Percentiles rank a stretch among this genome's conserved stretches.
Conservation (phyloP, 1,284 basidiomycete genomes). For the Papiliotrema flavescens region DNA sequence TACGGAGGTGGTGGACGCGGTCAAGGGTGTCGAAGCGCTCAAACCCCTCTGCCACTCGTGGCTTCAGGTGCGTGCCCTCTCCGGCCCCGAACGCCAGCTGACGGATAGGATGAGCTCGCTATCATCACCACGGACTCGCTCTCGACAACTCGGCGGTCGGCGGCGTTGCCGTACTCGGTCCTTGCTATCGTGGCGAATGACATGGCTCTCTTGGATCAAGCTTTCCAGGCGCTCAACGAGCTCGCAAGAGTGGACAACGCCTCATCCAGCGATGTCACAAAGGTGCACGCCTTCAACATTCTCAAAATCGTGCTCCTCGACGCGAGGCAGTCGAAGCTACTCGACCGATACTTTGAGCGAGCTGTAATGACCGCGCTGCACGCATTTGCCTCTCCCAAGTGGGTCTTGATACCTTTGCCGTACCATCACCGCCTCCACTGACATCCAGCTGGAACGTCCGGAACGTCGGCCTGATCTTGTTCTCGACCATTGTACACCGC, state of each 20-base stretch:
- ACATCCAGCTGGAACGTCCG: slow-evolving; percentile 46
- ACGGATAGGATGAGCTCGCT: slow-evolving; percentile 32
- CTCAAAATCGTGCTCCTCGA: slow-evolving; percentile 47
- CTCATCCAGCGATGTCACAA: slow-evolving; percentile 34
- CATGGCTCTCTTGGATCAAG: slow-evolving; percentile 27
- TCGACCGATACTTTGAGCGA: slow-evolving; percentile 38
- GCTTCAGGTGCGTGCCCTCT: slow-evolving; percentile 33
- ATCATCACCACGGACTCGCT: slow-evolving; percentile 37
- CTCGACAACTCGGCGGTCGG: slow-evolving; percentile 46
- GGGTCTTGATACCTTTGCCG: slow-evolving; percentile 12
- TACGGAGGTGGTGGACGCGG: slow-evolving; percentile 31
- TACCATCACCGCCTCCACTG: slow-evolving; percentile 1
- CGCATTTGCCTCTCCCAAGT: slow-evolving; percentile 44
- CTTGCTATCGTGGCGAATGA: slow-evolving; percentile 39
- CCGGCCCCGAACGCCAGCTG: neutral
- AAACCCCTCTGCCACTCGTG: slow-evolving; percentile 27
- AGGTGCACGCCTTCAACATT: slow-evolving; percentile 48
- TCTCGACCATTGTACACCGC: slow-evolving; percentile 42
- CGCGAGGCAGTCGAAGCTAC: slow-evolving; percentile 34
- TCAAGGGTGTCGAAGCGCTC: slow-evolving; percentile 16
- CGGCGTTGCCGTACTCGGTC: slow-evolving; percentile 43
- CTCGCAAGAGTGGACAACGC: slow-evolving; percentile 30
- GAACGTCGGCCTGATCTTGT: slow-evolving; percentile 47
- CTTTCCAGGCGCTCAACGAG: slow-evolving; percentile 25
- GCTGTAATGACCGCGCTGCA: slow-evolving; percentile 40